Evolutionary conservation across 208 protist genomes (phyloP).

Genomic region (Acanthamoeba pearcei): DNA sequence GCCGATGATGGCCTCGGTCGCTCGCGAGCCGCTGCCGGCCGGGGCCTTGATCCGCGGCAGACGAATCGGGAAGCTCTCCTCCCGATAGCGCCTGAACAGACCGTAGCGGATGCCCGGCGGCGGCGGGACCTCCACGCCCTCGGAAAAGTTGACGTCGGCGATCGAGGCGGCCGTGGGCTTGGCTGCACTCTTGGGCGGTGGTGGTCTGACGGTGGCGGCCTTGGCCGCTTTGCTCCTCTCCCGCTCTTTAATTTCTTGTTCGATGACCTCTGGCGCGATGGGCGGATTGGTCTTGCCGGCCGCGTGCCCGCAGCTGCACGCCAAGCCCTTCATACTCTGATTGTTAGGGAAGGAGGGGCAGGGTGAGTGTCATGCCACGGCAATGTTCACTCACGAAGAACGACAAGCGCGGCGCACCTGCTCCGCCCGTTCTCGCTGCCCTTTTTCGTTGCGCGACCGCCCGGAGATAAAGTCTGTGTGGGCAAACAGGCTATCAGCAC

Average conservation of each 20-base stretch:
- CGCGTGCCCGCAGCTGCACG: not conserved
- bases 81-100: not conserved
- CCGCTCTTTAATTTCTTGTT: not conserved
- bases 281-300: not conserved
- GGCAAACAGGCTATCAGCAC: not conserved
- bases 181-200: not conserved
- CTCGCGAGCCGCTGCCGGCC: not conserved
- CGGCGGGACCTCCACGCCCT: not conserved
- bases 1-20: not conserved
- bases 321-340: not conserved
- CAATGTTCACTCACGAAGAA: not conserved
- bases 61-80: not conserved
- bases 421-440: too few species aligned
- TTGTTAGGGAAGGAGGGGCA: not conserved
- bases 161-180: not conserved
- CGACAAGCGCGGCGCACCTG: too few species aligned
- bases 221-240: not conserved
- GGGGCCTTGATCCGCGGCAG: not conserved
- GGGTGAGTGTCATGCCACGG: not conserved
- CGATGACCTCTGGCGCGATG: conserved; percentile 19
- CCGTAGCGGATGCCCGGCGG: not conserved
- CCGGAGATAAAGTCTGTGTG: not conserved
- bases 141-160: not conserved
- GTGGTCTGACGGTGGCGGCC: not conserved
- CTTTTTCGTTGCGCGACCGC: not conserved